phyloP scores from a whole-genome alignment of 2,329 filamentous ascomycete genomes.

The Parastagonospora nodorum region DNA sequence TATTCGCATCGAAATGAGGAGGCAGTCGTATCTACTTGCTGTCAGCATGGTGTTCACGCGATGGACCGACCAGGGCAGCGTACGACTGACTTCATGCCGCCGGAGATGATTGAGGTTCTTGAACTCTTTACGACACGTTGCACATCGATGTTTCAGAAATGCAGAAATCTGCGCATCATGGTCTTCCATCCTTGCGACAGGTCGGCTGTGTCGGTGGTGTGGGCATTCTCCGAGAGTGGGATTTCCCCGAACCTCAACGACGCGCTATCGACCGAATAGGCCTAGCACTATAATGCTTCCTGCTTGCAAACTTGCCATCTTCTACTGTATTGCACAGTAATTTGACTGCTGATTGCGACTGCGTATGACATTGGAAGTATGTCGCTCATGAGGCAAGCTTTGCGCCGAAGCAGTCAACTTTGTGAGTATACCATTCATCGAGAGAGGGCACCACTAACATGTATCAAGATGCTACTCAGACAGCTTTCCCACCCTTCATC shows the following conservation, averaged over 20 bases:
- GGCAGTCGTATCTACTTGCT: neutral
- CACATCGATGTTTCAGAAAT: neutral
- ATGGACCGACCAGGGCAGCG: neutral
- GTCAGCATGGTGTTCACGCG: neutral
- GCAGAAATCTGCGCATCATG: neutral
- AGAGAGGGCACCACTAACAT: too few relatives aligned
- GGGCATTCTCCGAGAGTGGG: constrained; percentile 14
- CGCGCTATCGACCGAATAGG: constrained; percentile 3
- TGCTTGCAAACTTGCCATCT: neutral
- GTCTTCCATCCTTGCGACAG: neutral
- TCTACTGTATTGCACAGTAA: neutral
- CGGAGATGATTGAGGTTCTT: constrained; percentile 8
- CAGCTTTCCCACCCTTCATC: too few relatives aligned
- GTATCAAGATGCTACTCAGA: too few relatives aligned
- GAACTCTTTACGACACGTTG: constrained; percentile 2
- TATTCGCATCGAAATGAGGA: constrained; percentile 1
- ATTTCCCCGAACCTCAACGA: neutral
- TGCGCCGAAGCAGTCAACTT: too few relatives aligned
- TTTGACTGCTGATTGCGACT: neutral
- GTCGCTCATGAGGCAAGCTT: neutral
- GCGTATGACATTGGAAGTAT: neutral
- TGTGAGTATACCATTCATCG: too few relatives aligned
- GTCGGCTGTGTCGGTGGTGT: neutral
- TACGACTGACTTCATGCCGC: constrained; percentile 11
- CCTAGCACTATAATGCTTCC: neutral